Evolutionary conservation across 2,329 filamentous ascomycete species (phyloP).

Genomic region (Didymosphaeria variabile): DNA sequence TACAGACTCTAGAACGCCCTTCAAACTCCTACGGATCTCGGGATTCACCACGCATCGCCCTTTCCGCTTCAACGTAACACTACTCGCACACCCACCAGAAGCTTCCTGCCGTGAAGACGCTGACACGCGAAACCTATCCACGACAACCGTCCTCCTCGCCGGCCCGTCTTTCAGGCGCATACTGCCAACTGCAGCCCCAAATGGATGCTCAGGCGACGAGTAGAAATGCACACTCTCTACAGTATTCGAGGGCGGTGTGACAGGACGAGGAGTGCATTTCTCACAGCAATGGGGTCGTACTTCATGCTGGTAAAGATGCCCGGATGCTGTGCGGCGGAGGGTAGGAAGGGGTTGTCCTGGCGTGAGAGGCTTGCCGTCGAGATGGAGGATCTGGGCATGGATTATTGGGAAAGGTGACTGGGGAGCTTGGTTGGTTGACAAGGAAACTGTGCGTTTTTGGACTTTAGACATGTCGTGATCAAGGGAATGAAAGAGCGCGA

Average conservation of each 20-base stretch:
- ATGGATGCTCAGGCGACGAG: too few species aligned
- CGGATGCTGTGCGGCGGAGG: constrained; percentile 22
- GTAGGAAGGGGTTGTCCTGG: constrained; percentile 5
- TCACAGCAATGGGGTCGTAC: too few species aligned
- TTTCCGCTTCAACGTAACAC: neutral
- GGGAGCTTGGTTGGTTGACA: too few species aligned
- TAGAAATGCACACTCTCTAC: too few species aligned
- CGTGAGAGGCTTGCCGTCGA: constrained; percentile 11
- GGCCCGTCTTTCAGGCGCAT: neutral
- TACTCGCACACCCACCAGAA: neutral
- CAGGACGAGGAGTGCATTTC: too few species aligned
- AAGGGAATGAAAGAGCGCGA: too few species aligned
- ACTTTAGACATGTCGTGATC: too few species aligned
- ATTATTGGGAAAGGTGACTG: too few species aligned
- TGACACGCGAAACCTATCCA: neutral
- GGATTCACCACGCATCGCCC: neutral
- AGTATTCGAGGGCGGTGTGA: too few species aligned
- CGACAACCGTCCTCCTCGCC: neutral
- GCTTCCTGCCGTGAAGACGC: neutral
- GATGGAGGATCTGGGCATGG: constrained; percentile 10
- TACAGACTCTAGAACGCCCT: too few species aligned
- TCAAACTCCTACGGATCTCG: neutral
- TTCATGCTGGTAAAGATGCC: constrained; percentile 6
- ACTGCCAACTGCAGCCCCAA: neutral
- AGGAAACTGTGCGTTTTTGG: too few species aligned